A percentile compares a stretch with the other conserved stretches of the same genome.
Conservation (phyloP, 163 green algal species). For the Chlamydomonas reinhardtii region DNA sequence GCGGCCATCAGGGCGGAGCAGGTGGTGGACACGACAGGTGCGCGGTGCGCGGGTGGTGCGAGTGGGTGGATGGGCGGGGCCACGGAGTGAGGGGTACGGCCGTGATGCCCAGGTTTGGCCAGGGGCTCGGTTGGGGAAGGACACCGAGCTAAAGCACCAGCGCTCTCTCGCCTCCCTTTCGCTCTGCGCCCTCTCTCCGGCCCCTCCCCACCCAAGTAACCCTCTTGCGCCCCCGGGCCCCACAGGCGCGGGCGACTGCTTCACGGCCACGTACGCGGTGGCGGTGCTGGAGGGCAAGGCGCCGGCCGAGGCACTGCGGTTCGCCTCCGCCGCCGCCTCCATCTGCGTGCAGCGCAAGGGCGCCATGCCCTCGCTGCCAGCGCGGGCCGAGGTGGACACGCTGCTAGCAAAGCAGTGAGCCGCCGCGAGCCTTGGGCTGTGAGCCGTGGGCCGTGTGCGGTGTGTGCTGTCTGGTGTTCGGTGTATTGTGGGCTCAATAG, state of each 20-base stretch:
- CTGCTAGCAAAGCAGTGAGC: slow-evolving; percentile 59
- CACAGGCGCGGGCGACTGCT: slow-evolving; percentile 92
- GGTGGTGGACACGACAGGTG: slow-evolving; percentile 93
- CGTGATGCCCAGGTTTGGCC: too few relatives aligned
- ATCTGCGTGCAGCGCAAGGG: slow-evolving; percentile 85
- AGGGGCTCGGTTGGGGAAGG: too few relatives aligned
- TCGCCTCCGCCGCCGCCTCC: slow-evolving; percentile 83
- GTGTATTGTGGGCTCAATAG: too few relatives aligned
- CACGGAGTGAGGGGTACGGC: too few relatives aligned
- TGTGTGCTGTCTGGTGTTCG: too few relatives aligned
- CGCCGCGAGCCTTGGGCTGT: too few relatives aligned
- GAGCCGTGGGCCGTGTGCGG: too few relatives aligned
- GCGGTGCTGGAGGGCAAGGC: slow-evolving; percentile 79
- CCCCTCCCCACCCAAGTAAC: too few relatives aligned
- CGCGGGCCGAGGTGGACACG: slow-evolving; percentile 70
- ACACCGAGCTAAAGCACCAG: too few relatives aligned
- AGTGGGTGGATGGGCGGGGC: not conserved
- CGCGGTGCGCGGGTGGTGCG: not conserved
- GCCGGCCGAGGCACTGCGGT: slow-evolving; percentile 73
- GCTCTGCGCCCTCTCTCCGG: too few relatives aligned
- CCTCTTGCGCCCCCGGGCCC: too few relatives aligned
- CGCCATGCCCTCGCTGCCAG: slow-evolving; percentile 89
- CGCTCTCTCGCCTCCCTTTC: not conserved
- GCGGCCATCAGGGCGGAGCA: slow-evolving; percentile 58
- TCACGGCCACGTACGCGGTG: slow-evolving; percentile 91